Base-by-base conservation (phyloP, 768 basidiomycete genomes). In the Russula compacta region DNA sequence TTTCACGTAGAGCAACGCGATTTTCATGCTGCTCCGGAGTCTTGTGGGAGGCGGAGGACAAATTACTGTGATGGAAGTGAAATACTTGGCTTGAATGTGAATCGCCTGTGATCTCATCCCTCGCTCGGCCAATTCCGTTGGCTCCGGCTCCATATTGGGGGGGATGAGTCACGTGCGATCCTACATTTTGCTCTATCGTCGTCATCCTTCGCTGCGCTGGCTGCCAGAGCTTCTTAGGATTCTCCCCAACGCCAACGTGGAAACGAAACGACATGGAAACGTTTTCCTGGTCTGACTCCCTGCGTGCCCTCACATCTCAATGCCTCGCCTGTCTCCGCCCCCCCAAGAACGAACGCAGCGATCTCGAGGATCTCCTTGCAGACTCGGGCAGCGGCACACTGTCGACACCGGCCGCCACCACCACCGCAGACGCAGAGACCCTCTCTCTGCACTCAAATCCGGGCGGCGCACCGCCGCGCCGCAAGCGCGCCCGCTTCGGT, bases 381-480 rank as follows among this genome's bases (percentile, higher is more conserved):
- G 78, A 80, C 69, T 59, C 79, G 33, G 64, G 63, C 47, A 71
- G 72, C 51, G 75, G 24, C 24, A 29, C 24, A 29, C 2, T 29
- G 24, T 29, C 24, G 24, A 29, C 24, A 29, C 24, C 74, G 4
- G 24, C 24, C 46, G 46, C 46, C n/a, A 81, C 81, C 62, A 73
- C 74, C 62, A 73, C 74, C 47, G 48, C 58, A 32, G 86, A 88
- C 55, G 82, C 77, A 7, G 83, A 85, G 67, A 77, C 79, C 21
- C 76, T 87, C 53, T 87, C 85, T 1, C 68, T 87, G 43, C 85
- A 88, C 70, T 85, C 87, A 7, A 83, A 85, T 66, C 71, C 82
- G 6, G 82, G 79, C 24, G 24, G 24, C 24, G 24, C 24, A 1
- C 48, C 59, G 2, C 64, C 68, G 8, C 67, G 72, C 64, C 53